Percentiles rank a stretch among this genome's conserved stretches.
phyloP scores from a whole-genome alignment of 768 basidiomycete genomes.

The Boletus sp. region DNA sequence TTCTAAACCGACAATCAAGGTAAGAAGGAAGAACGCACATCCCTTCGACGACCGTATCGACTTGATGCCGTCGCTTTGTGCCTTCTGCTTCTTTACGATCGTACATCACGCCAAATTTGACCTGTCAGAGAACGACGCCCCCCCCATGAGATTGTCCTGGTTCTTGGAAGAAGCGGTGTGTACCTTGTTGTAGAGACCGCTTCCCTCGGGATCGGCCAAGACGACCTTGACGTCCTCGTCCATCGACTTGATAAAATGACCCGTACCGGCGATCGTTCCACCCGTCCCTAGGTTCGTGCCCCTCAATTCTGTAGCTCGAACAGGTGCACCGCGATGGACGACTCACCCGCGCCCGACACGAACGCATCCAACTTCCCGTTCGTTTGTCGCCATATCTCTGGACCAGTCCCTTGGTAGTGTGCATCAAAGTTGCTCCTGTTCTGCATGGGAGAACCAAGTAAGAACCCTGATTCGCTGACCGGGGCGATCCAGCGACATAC shows the following conservation, averaged over 20 bases:
- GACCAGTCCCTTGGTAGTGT: slow-evolving; percentile 86
- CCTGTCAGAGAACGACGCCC: slow-evolving; percentile 36
- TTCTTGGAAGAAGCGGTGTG: background rate
- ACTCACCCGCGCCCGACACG: slow-evolving; percentile 80
- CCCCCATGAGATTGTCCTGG: background rate
- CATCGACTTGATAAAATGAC: slow-evolving; percentile 74
- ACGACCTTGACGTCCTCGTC: slow-evolving; percentile 64
- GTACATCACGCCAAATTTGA: slow-evolving; percentile 94
- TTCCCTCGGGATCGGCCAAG: slow-evolving; percentile 90
- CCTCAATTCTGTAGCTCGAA: background rate
- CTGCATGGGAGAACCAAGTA: slow-evolving; percentile 21
- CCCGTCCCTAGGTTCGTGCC: slow-evolving; percentile 68
- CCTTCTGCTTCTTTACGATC: slow-evolving; percentile 92
- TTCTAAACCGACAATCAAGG: background rate
- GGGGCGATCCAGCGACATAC: slow-evolving; percentile 23
- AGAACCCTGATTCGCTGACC: background rate
- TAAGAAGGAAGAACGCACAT: slow-evolving; percentile 47
- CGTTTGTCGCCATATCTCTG: slow-evolving; percentile 93
- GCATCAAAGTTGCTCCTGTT: slow-evolving; percentile 89
- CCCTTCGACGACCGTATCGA: slow-evolving; percentile 94
- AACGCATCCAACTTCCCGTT: slow-evolving; percentile 80
- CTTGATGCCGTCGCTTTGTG: slow-evolving; percentile 87
- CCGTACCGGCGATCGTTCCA: slow-evolving; percentile 88
- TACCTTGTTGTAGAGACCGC: slow-evolving; percentile 93
- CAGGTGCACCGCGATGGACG: background rate